These are phyloP conservation scores for Helicostylum pulchrum DNA, from an alignment of 192 early-diverging fungal genomes.

Conservation along the genomic window DNA sequence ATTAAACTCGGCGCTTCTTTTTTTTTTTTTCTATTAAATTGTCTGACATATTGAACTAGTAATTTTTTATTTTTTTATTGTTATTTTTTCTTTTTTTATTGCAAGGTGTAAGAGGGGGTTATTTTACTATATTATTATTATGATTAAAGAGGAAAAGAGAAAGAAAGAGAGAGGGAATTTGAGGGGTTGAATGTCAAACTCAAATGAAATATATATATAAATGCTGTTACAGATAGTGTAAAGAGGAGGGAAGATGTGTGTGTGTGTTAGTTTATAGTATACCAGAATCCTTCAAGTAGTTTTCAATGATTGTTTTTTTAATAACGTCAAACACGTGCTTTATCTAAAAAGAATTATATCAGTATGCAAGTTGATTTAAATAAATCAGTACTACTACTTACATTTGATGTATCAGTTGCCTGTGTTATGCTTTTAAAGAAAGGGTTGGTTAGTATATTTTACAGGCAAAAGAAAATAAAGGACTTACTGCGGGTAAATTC, in stretches of 20 bases:
- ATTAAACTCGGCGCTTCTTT: too few species aligned
- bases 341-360: conserved; percentile 35
- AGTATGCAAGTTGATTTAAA: background rate
- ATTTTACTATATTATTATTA: background rate
- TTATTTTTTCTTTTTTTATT: too few species aligned
- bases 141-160: background rate
- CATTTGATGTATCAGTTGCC: conserved; percentile 89
- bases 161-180: background rate
- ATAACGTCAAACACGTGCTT: conserved; percentile 86
- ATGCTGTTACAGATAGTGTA: background rate
- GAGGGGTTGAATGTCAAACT: background rate
- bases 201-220: background rate
- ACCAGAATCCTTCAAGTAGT: conserved; percentile 75
- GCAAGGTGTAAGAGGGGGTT: background rate
- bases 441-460: background rate
- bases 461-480: background rate
- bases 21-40: too few species aligned
- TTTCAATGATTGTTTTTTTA: conserved; percentile 86
- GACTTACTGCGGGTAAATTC: conserved; percentile 78
- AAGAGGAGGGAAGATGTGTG: background rate
- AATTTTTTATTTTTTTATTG: too few species aligned
- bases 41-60: too few species aligned
- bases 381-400: conserved; percentile 35
- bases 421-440: conserved; percentile 67
- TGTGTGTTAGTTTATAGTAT: conserved; percentile 38